Evolutionary conservation across 2,329 filamentous ascomycete genomes (phyloP).

Genomic region (Verruconis gallopava): DNA sequence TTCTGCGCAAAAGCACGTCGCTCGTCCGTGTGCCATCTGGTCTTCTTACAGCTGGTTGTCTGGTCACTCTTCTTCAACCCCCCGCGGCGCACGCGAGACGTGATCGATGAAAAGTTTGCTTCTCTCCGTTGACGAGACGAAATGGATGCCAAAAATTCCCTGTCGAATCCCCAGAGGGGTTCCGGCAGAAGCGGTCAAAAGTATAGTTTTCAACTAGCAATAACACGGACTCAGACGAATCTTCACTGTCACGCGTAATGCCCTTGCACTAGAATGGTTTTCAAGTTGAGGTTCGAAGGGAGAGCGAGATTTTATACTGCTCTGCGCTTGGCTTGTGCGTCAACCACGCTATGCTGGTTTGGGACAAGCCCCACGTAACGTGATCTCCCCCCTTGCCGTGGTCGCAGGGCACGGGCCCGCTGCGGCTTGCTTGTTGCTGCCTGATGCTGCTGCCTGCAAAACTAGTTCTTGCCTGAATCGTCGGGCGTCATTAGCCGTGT

Average conservation of each 20-base stretch:
- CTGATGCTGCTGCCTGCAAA: too few species aligned
- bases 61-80: conserved; percentile 42
- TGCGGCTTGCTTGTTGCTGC: too few species aligned
- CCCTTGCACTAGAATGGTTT: conserved; percentile 55
- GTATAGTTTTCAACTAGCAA: conserved; percentile 85
- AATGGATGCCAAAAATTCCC: conserved; percentile 61
- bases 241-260: conserved; percentile 76
- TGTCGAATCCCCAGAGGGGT: conserved; percentile 45
- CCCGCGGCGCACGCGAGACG: conserved; percentile 29
- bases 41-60: too few species aligned
- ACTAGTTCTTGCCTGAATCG: too few species aligned
- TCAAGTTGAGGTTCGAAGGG: conserved; percentile 24
- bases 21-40: too few species aligned
- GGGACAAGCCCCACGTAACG: too few species aligned
- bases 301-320: neutral
- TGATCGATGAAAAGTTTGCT: conserved; percentile 43
- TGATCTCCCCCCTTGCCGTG: too few species aligned
- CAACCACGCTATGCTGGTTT: neutral
- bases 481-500: too few species aligned
- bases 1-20: too few species aligned
- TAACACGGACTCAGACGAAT: conserved; percentile 77
- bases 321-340: neutral
- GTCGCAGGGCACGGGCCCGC: too few species aligned
- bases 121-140: too few species aligned
- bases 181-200: conserved; percentile 61